Evolutionary conservation across 352 stramenopile species (phyloP), one percentile per base, ranked within the genome.

Genomic region (Pythium rishiriense): DNA sequence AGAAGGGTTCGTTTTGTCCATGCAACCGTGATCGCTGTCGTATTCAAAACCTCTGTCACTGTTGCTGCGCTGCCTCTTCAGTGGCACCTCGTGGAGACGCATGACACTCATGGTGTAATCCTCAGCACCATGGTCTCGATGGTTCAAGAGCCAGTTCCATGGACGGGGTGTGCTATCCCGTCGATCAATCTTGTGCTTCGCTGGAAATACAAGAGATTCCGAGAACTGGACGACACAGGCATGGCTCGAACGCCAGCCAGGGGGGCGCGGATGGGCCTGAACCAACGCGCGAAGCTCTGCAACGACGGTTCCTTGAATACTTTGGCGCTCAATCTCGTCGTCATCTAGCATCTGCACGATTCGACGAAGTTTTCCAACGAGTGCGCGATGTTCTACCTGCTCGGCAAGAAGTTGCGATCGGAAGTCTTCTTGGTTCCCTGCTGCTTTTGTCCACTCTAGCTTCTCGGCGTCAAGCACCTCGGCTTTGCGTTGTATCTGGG

Each of bases 381-480:
- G 24, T 0, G 45, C 42, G 31, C 52, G 52, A 4, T 43, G 45
- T 25, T 49, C 35, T 17, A 57, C 51, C 8, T 52, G 61, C 2
- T 31, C 29, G 1, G 15, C 52, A n/a, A 50, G 61, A 8, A 57
- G 54, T 4, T 56, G 28, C 1, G 51, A 29, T 15, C 61, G 61
- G 14, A 41, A 58, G 45, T 62, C 45, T 17, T 52, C 17, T 37
- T 68, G 61, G 42, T 50, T 43, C 0, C 24, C 52, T 0, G 61
- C 43, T 8, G 61, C 52, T 31, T 60, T 21, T 29, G 51, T 50
- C 61, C 51, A 68, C 24, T n/a, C 21, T 3, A 21, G 10, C 22
- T 45, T 68, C 35, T 68, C 61, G 17, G 51, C 35, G 28, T 54
- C 61, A 1, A 68, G 45, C 21, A 33, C 28, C 26, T 62, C 31